These are phyloP conservation scores for Neolecta irregularis DNA, from an alignment of 1,139 yeast genomes.

Conservation along the genomic window DNA sequence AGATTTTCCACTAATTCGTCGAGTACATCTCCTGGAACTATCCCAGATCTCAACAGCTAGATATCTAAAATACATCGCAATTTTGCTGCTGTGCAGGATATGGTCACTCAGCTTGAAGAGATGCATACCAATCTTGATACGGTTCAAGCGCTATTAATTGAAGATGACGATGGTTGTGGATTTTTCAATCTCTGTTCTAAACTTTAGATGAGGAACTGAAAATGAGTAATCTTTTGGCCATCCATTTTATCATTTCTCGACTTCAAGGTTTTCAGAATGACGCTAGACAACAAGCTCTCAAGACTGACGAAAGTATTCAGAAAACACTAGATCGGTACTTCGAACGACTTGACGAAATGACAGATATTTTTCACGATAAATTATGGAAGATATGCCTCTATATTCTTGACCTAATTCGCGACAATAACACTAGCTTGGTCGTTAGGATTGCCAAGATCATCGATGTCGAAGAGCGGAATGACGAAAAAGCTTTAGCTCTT, in stretches of 20 bases:
- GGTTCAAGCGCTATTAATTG: conserved; percentile 35
- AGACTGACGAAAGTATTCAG: conserved; percentile 53
- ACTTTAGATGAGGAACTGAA: background rate
- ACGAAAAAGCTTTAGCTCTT: conserved; percentile 28
- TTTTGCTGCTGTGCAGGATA: conserved; percentile 25
- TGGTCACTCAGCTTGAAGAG: conserved; percentile 47
- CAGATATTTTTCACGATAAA: conserved; percentile 48
- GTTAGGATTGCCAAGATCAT: conserved; percentile 61
- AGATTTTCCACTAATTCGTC: conserved; percentile 45
- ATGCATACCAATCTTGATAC: conserved; percentile 38
- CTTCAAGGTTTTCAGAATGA: conserved; percentile 70
- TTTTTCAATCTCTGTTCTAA: conserved; percentile 30
- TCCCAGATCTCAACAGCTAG: background rate
- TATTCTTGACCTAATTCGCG: conserved; percentile 53
- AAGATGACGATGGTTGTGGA: conserved; percentile 37
- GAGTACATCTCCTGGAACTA: conserved; percentile 14
- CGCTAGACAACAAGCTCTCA: conserved; percentile 37
- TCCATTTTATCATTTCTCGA: conserved; percentile 56
- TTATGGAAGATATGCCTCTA: conserved; percentile 45
- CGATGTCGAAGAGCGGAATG: conserved; percentile 68
- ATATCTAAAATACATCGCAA: conserved; percentile 1
- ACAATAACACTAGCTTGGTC: conserved; percentile 50
- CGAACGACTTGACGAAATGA: conserved; percentile 34
- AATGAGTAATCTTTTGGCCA: conserved; percentile 43
- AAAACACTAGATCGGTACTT: conserved; percentile 51